phyloP scores from a whole-genome alignment of 768 basidiomycete species.

The Nidula microcarpa region DNA sequence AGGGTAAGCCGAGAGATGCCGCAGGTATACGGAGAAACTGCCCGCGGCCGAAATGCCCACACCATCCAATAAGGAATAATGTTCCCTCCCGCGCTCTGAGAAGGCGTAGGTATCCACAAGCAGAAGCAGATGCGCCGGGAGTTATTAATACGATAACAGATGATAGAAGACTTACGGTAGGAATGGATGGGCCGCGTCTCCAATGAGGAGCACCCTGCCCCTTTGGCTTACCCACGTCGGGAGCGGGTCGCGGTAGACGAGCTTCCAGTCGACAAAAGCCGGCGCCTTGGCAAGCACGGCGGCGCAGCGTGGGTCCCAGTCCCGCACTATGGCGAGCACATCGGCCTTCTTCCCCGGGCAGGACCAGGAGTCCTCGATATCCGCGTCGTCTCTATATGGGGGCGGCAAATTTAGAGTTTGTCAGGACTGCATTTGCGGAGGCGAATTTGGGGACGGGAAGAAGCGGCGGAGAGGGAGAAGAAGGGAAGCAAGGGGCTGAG shows the following conservation, averaged over 20 bases:
- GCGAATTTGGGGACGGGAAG: not conserved
- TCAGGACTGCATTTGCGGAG: not conserved
- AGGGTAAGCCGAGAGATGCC: not conserved
- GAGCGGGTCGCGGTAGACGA: slow-evolving; percentile 5
- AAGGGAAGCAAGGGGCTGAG: not conserved
- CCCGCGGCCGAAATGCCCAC: not conserved
- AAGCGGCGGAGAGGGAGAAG: not conserved
- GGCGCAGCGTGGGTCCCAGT: slow-evolving; percentile 4
- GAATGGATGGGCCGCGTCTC: slow-evolving; percentile 4
- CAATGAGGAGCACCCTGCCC: slow-evolving; percentile 2
- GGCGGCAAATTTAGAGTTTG: not conserved
- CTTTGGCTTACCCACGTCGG: slow-evolving; percentile 6
- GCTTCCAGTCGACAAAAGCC: slow-evolving; percentile 5
- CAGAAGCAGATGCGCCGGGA: too few species aligned
- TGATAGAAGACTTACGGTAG: slow-evolving; percentile 2
- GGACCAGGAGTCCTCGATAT: slow-evolving; percentile 4
- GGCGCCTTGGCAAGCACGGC: slow-evolving; percentile 6
- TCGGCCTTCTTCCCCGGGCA: slow-evolving; percentile 2
- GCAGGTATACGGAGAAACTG: not conserved
- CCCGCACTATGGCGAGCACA: slow-evolving; percentile 3
- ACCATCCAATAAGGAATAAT: not conserved
- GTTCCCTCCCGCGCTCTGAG: not conserved
- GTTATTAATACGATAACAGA: too few species aligned
- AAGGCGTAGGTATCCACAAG: too few species aligned
- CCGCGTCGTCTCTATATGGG: slow-evolving; percentile 2